phyloP scores from a whole-genome alignment of 2,329 filamentous ascomycete species.

The Bertia moriformis region DNA sequence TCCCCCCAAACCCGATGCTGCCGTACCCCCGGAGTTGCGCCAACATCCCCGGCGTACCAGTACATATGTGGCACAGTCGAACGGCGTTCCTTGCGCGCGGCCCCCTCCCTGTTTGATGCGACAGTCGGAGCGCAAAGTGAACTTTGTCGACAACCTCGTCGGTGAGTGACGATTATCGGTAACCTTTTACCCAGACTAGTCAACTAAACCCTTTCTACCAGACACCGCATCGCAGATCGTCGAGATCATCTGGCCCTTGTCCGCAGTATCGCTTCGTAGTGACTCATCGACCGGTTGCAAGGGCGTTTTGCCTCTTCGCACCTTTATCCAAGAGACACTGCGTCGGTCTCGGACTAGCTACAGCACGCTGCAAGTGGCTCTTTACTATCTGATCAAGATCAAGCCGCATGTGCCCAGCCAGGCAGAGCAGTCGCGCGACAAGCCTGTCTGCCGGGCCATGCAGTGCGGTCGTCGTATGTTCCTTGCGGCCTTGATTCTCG shows the following conservation, averaged over 20 bases:
- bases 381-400: slow-evolving; percentile 92
- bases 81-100: slow-evolving; percentile 34
- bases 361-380: slow-evolving; percentile 86
- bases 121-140: slow-evolving; percentile 81
- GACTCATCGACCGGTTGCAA: slow-evolving; percentile 48
- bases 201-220: slow-evolving; percentile 16
- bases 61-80: slow-evolving; percentile 13
- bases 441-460: slow-evolving; percentile 60
- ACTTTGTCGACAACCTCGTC: slow-evolving; percentile 92
- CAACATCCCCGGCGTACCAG: slow-evolving; percentile 47
- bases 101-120: slow-evolving; percentile 65
- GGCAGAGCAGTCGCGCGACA: slow-evolving; percentile 60
- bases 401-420: slow-evolving; percentile 80
- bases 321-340: slow-evolving; percentile 94
- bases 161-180: slow-evolving; percentile 56
- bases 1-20: slow-evolving; percentile 18
- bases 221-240: slow-evolving; percentile 96
- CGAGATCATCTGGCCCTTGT: slow-evolving; percentile 90
- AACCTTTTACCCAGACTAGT: too few relatives aligned
- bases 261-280: slow-evolving; percentile 62
- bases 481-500: slow-evolving; percentile 80
- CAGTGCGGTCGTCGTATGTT: slow-evolving; percentile 98
- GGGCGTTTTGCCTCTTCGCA: slow-evolving; percentile 75
- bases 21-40: slow-evolving; percentile 45
- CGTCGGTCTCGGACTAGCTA: slow-evolving; percentile 91